A percentile compares a stretch with the other conserved stretches of the same genome.
Evolutionary conservation across 768 basidiomycete species (phyloP).

Genomic region (Tylopilus sp.): DNA sequence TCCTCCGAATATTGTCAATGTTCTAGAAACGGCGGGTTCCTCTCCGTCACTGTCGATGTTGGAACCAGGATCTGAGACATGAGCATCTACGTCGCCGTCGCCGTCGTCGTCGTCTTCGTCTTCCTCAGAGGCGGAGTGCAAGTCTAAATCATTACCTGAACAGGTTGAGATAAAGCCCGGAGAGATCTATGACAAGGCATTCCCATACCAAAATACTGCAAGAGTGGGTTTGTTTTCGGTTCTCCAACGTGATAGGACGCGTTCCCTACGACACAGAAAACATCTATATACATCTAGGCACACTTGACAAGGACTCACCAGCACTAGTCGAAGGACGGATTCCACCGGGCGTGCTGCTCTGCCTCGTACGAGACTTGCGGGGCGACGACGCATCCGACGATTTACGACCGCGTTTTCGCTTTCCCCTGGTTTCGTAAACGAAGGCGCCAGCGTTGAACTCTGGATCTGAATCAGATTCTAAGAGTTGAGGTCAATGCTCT

Average conservation of each 20-base stretch:
- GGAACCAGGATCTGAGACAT: constrained; percentile 15
- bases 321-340: constrained; percentile 3
- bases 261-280: not conserved
- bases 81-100: constrained; percentile 17
- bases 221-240: constrained; percentile 39
- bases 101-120: constrained; percentile 27
- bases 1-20: constrained; percentile 11
- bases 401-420: constrained; percentile 17
- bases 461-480: constrained; percentile 33
- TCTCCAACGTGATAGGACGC: not conserved
- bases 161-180: not conserved
- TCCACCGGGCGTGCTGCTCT: constrained; percentile 4
- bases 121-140: constrained; percentile 52
- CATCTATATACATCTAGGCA: not conserved
- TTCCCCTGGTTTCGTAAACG: constrained; percentile 27
- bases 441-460: constrained; percentile 32
- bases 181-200: not conserved
- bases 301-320: constrained; percentile 8
- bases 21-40: constrained; percentile 22
- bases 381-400: constrained; percentile 11
- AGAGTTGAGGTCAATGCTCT: not conserved
- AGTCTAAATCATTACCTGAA: constrained; percentile 40
- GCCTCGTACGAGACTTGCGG: constrained; percentile 18
- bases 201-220: constrained; percentile 46
- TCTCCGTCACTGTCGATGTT: constrained; percentile 26